phyloP scores from a whole-genome alignment of 306 rosid genomes.

The Rosa chinensis region DNA sequence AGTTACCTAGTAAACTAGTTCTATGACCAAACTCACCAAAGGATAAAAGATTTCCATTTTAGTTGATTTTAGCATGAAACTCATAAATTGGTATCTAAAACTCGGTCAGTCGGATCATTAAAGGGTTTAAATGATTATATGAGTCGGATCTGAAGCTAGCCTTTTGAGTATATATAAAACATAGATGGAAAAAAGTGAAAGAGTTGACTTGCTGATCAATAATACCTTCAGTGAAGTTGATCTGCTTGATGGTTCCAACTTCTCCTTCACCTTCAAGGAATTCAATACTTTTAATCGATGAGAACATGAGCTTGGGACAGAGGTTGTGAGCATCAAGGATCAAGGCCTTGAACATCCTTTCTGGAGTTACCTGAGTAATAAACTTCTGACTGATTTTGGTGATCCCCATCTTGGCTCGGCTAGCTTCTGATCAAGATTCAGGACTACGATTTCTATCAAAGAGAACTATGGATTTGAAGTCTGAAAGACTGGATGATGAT shows the following conservation, averaged over 20 bases:
- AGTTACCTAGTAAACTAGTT: background rate
- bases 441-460: background rate
- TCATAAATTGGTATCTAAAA: background rate
- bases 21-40: background rate
- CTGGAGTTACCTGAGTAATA: constrained; percentile 37
- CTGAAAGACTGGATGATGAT: background rate
- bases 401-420: constrained; percentile 23
- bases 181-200: background rate
- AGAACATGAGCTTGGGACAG: constrained; percentile 46
- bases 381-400: constrained; percentile 35
- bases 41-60: background rate
- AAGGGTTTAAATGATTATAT: background rate
- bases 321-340: constrained; percentile 40
- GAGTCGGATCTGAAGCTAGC: background rate
- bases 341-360: constrained; percentile 66
- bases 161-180: background rate
- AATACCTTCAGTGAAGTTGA: constrained; percentile 45
- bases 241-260: constrained; percentile 46
- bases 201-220: background rate
- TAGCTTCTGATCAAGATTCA: constrained; percentile 1
- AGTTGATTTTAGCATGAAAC: background rate
- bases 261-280: constrained; percentile 44
- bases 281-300: constrained; percentile 49
- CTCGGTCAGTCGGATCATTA: background rate
- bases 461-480: background rate